phyloP scores from a whole-genome alignment of 2,329 filamentous ascomycete species.

The Neofusicoccum kwambonambiense region DNA sequence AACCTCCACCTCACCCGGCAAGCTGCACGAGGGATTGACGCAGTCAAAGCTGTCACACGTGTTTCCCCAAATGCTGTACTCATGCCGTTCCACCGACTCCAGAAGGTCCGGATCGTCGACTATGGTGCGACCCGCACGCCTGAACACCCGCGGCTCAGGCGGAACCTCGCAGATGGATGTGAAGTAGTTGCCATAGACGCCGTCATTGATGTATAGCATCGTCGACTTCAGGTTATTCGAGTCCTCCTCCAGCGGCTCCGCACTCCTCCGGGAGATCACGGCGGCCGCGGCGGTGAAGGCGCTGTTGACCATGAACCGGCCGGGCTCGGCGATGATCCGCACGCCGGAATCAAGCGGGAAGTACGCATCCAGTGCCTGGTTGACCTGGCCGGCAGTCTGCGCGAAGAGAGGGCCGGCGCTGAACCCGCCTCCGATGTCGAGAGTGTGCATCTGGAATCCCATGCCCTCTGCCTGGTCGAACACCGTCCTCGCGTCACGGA shows the following conservation, averaged over 20 bases:
- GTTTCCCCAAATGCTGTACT: conserved; percentile 89
- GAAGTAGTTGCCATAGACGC: conserved; percentile 92
- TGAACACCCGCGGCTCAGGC: conserved; percentile 74
- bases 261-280: conserved; percentile 84
- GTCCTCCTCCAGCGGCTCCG: conserved; percentile 62
- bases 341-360: conserved; percentile 67
- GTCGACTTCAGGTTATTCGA: conserved; percentile 62
- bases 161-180: conserved; percentile 97
- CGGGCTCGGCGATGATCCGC: conserved; percentile 85
- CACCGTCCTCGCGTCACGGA: conserved; percentile 76
- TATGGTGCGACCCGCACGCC: conserved; percentile 53
- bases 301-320: conserved; percentile 83
- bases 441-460: conserved; percentile 73
- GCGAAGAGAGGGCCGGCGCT: conserved; percentile 69
- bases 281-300: conserved; percentile 93
- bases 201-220: conserved; percentile 94
- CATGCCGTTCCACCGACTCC: neutral
- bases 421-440: conserved; percentile 91
- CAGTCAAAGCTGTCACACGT: conserved; percentile 94
- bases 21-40: conserved; percentile 73
- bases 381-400: conserved; percentile 24
- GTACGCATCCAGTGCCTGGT: conserved; percentile 73
- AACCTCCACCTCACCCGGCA: conserved; percentile 72
- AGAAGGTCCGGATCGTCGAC: conserved; percentile 54
- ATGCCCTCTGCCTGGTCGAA: conserved; percentile 74